Evolutionary conservation across 139 green algal species (phyloP), one percentile per base, ranked within the genome.

Genomic region (Tetratostichococcus sp.): DNA sequence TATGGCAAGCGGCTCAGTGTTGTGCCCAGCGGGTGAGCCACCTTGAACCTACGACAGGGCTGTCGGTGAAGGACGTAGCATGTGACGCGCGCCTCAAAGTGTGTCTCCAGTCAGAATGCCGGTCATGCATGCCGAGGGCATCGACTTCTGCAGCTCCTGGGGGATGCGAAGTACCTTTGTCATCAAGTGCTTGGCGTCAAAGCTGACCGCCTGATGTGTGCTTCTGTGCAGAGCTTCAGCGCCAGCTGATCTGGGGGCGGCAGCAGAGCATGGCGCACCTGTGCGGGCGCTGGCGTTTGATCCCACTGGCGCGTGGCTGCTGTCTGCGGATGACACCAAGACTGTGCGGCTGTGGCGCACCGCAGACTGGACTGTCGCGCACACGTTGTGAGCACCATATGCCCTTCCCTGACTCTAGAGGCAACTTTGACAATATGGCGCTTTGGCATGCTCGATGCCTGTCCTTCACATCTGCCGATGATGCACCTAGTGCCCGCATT

Each of bases 241-340:
- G 19, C 50, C 50, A 26, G 11, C 19, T 5, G 50, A 26, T 2
- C 26, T 62, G 50, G 50, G 14, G 50, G 50, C 14, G 14, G 19
- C 11, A 5, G 50, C 14, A 26, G 69, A 73, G 69, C 69, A 73
- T 31, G 35, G 2, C 2, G 57, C 32, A 4, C 6, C 82, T 2
- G 66, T 91, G 0, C 76, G 84, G 2, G 80, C 74, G 1, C 21
- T 90, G 0, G 70, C 76, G 0, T 88, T 93, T 58, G 81, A 84
- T 39, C 33, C 70, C 16, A 71, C 82, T 23, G 88, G 88, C 22
- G 22, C 30, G n/a, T 78, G 66, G 35, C 71, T 94, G 34, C 67
- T 90, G 23, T 83, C 85, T 0, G 87, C 77, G 31, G 75, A 73
- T 4, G 89, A 94, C 62, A 85, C 92, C 82, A 93, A 93, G 76